Evolutionary conservation across 352 stramenopile genomes (phyloP).

Genomic region (Pythium graminicola): DNA sequence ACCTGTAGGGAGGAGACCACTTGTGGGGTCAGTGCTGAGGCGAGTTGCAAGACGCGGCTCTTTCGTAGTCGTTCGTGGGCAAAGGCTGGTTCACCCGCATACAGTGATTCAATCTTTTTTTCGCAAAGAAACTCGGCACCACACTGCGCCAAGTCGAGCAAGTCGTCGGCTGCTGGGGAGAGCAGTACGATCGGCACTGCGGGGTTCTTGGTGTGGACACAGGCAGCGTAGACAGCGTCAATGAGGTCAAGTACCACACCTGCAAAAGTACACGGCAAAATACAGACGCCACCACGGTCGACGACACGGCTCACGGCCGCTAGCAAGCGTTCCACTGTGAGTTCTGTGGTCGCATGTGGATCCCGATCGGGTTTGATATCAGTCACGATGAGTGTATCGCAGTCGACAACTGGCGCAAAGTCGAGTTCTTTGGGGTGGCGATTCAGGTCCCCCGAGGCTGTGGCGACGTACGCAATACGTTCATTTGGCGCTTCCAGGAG

Average conservation of each 20-base stretch:
- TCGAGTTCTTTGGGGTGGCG: slow-evolving; percentile 81
- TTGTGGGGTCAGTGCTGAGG: slow-evolving; percentile 34
- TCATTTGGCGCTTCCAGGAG: slow-evolving; percentile 65
- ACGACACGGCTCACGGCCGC: slow-evolving; percentile 49
- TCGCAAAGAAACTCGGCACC: slow-evolving; percentile 79
- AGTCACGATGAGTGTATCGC: slow-evolving; percentile 70
- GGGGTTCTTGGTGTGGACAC: slow-evolving; percentile 35
- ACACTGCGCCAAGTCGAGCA: slow-evolving; percentile 46
- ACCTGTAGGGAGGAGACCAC: slow-evolving; percentile 57
- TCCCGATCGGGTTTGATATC: slow-evolving; percentile 71
- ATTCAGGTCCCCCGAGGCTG: slow-evolving; percentile 76
- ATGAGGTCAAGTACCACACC: slow-evolving; percentile 78
- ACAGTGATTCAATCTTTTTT: slow-evolving; percentile 78
- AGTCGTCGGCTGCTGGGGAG: slow-evolving; percentile 38
- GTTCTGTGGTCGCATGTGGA: slow-evolving; percentile 61
- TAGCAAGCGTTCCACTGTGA: slow-evolving; percentile 63
- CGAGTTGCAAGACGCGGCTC: slow-evolving; percentile 42
- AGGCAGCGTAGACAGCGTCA: slow-evolving; percentile 53
- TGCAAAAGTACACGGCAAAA: slow-evolving; percentile 49
- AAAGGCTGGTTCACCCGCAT: slow-evolving; percentile 64
- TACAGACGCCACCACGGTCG: slow-evolving; percentile 58
- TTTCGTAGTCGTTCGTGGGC: slow-evolving; percentile 49
- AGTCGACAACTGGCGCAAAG: slow-evolving; percentile 63
- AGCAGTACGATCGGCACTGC: slow-evolving; percentile 62
- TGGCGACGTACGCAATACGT: slow-evolving; percentile 63